Conservation (phyloP, 169 alveolate species). For the Plasmodium sp. region DNA sequence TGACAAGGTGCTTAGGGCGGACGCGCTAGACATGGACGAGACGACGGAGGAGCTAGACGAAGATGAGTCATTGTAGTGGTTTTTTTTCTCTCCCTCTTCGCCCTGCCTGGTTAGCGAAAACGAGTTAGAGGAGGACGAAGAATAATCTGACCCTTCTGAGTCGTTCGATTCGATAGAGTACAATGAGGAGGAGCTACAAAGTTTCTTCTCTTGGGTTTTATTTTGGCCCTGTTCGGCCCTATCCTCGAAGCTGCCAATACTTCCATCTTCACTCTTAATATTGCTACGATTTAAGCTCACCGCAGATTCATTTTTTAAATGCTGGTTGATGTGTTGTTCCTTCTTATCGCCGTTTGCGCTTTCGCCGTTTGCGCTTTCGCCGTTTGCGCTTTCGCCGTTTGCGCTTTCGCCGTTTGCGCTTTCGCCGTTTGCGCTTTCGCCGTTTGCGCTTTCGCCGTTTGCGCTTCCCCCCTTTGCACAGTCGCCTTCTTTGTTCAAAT, state of each 20-base stretch:
- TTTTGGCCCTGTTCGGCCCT: background rate
- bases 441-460: background rate
- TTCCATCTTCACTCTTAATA: background rate
- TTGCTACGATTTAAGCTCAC: background rate
- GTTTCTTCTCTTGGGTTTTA: background rate
- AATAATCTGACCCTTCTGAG: conserved; percentile 4
- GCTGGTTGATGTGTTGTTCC: background rate
- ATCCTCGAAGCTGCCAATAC: background rate
- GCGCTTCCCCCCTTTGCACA: background rate
- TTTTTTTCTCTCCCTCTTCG: background rate
- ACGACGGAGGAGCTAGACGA: conserved; percentile 6
- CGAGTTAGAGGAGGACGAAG: conserved; percentile 16
- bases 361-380: background rate
- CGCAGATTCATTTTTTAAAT: background rate
- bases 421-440: background rate
- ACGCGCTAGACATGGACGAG: conserved; percentile 14
- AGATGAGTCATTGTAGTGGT: background rate
- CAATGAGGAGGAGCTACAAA: conserved; percentile 4
- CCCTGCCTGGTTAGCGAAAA: background rate
- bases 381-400: background rate
- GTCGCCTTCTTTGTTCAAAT: background rate
- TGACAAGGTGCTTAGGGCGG: conserved; percentile 32
- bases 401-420: background rate
- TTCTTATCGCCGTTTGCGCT: background rate
- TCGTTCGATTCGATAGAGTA: background rate